Evolutionary conservation across 2,329 filamentous ascomycete species (phyloP), one percentile per base, ranked within the genome.

Genomic region (Fusarium temperatum): DNA sequence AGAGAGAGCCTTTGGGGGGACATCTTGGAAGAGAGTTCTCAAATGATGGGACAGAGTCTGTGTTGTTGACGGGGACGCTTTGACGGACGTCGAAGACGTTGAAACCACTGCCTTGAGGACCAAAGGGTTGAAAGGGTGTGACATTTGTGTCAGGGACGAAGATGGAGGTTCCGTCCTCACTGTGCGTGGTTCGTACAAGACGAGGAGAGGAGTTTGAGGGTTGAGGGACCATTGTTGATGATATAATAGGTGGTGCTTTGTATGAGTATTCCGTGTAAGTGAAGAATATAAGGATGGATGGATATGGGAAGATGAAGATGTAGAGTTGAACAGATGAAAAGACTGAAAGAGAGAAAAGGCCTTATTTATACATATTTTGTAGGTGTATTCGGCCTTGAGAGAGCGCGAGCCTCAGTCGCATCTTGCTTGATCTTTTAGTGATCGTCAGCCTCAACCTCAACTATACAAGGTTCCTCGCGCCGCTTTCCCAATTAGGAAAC

Each of bases 1-100:
- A 84, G 24, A 80, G 66, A n/a, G 81, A 72, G 14, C 84, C 84
- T 8, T 64, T 41, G 1, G 80, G 80, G 10, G 82, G 76, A n/a
- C 81, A 82, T 28, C 82, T 79, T 0, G 83, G 82, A 6, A 83
- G 67, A 14, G 71, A 72, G 18, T 73, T 68, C 18, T 57, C 47
- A 35, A 74, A 73, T 20, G 68, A 73, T 22, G 65, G 60, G 48
- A 70, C 39, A 35, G 51, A 36, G 42, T 76, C 74, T 56, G 54
- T 71, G 47, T 73, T 76, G 20, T 68, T 74, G 38, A 66, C 30
- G 4, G 74, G 74, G 36, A 72, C 57, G 48, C 58, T 66, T 60
- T 76, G 67, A 44, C 63, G 71, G 11, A 28, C 55, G 45, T 71
- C 68, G 32, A 71, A 71, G 41, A 71, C 41, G 26, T 45, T 60